Percentiles rank a stretch among this genome's conserved stretches.
Evolutionary conservation across 345 rosid species (phyloP).

Genomic region (Alliaria petiolata): DNA sequence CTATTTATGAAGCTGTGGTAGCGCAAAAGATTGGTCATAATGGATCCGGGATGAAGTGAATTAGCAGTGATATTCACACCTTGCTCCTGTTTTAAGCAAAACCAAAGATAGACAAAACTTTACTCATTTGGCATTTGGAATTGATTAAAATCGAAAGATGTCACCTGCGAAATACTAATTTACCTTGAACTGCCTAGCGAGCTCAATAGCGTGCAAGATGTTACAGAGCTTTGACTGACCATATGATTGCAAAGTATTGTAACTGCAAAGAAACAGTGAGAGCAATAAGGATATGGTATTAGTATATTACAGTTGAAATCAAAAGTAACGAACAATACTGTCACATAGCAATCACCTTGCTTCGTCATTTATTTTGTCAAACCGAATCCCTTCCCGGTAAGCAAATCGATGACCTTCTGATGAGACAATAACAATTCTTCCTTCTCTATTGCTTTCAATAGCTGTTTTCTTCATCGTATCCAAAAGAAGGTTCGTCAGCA

Average conservation of each 20-base stretch:
- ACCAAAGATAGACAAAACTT: constrained; percentile 7
- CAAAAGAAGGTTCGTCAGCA: constrained; percentile 60
- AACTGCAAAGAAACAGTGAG: constrained; percentile 33
- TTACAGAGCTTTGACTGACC: constrained; percentile 83
- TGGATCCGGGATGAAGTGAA: constrained; percentile 76
- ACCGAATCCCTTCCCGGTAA: constrained; percentile 58
- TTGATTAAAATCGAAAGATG: neutral
- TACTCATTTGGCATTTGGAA: neutral
- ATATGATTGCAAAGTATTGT: constrained; percentile 46
- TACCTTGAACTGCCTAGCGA: constrained; percentile 69
- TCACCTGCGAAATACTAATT: neutral
- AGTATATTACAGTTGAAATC: neutral
- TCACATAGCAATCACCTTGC: constrained; percentile 43
- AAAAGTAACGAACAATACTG: neutral
- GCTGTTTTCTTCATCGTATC: constrained; percentile 73
- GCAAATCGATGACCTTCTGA: constrained; percentile 59
- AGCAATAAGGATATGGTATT: neutral
- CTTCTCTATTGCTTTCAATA: constrained; percentile 51
- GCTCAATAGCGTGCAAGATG: constrained; percentile 82
- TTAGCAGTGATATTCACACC: constrained; percentile 57
- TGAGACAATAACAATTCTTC: constrained; percentile 66
- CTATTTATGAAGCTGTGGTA: constrained; percentile 43
- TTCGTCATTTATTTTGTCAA: constrained; percentile 58
- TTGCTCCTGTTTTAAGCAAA: constrained; percentile 49
- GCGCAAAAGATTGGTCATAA: constrained; percentile 59